phyloP scores from a whole-genome alignment of 495 filamentous ascomycete species.

The Tetracladium marchalianum region DNA sequence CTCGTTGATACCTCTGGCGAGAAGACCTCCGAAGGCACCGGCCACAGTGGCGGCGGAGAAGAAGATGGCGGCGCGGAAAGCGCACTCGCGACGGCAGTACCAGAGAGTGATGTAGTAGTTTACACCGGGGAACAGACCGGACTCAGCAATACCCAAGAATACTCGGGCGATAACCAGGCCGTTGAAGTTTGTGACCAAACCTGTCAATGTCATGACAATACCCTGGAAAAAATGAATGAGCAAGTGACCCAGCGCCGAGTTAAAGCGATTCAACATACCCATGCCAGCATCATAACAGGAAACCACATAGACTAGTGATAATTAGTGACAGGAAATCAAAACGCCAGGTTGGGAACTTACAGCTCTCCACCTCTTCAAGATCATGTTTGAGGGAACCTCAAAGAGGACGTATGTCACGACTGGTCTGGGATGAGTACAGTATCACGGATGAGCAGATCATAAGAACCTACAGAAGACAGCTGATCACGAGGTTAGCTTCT shows the following conservation, averaged over 20 bases:
- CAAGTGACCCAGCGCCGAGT: too few species aligned
- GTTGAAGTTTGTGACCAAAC: conserved; percentile 53
- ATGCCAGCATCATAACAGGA: conserved; percentile 15
- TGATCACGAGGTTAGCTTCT: too few species aligned
- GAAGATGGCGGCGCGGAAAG: conserved; percentile 46
- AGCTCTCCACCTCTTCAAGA: conserved; percentile 39
- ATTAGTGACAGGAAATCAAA: conserved; percentile 6
- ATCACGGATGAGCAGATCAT: too few species aligned
- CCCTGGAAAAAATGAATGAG: conserved; percentile 53
- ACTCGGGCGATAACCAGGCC: conserved; percentile 52
- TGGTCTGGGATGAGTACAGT: too few species aligned
- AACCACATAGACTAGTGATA: too few species aligned
- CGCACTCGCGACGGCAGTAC: conserved; percentile 51
- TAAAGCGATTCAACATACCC: too few species aligned
- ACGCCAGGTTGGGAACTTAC: conserved; percentile 22
- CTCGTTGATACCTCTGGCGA: conserved; percentile 53
- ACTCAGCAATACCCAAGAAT: conserved; percentile 50
- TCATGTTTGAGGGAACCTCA: conserved; percentile 60
- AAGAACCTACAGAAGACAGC: too few species aligned
- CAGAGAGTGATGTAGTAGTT: conserved; percentile 50
- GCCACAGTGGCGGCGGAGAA: conserved; percentile 46
- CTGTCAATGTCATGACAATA: conserved; percentile 49
- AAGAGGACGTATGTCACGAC: conserved; percentile 32
- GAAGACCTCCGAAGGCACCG: conserved; percentile 50
- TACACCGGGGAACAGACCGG: conserved; percentile 47